These are phyloP conservation scores for Beauveria scarabaeidicola DNA, from an alignment of 2,329 filamentous ascomycete species.

Conservation along the genomic window DNA sequence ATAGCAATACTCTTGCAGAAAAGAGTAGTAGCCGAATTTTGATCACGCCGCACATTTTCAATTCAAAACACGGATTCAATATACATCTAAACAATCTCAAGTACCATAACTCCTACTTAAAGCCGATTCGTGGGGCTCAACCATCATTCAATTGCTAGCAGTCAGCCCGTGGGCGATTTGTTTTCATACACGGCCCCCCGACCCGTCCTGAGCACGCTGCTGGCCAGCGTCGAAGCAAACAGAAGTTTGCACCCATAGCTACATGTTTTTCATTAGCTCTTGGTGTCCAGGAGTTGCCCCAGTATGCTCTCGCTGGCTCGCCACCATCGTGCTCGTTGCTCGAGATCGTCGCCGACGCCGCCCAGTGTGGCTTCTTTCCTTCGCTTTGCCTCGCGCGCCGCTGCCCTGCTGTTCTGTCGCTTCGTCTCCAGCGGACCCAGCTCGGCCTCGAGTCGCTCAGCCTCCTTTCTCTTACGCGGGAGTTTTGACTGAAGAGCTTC, in stretches of 20 bases:
- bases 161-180: not conserved
- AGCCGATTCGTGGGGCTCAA: not conserved
- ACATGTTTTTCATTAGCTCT: conserved; percentile 26
- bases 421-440: conserved; percentile 60
- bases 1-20: too few species aligned
- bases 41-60: not conserved
- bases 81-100: not conserved
- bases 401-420: conserved; percentile 53
- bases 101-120: not conserved
- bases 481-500: conserved; percentile 53
- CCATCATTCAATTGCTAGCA: not conserved
- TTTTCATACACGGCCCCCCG: not conserved
- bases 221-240: not conserved
- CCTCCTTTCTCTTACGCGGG: conserved; percentile 57
- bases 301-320: conserved; percentile 58
- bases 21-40: not conserved
- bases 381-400: conserved; percentile 62
- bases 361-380: conserved; percentile 58
- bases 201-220: not conserved
- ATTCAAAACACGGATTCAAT: not conserved
- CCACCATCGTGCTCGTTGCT: conserved; percentile 69
- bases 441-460: conserved; percentile 59
- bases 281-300: conserved; percentile 53
- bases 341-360: conserved; percentile 63
- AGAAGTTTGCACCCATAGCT: not conserved